Conservation (phyloP, 2,329 filamentous ascomycete genomes). For the Pseudogymnoascus sp. region DNA sequence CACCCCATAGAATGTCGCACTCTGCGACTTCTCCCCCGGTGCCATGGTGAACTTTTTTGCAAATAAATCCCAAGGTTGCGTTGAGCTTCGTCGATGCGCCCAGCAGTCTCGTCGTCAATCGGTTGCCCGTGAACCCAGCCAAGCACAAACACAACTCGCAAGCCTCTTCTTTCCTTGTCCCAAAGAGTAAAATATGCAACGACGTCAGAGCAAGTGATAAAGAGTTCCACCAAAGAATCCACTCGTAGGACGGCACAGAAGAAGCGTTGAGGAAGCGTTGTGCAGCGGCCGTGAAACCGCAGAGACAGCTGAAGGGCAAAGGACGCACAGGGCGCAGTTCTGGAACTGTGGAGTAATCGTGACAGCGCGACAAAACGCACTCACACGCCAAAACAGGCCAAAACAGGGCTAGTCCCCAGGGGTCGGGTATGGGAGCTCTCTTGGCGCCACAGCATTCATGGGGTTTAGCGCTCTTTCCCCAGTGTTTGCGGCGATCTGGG, state of each 20-base stretch:
- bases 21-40: constrained; percentile 20
- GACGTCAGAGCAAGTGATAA: background rate
- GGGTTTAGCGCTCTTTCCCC: background rate
- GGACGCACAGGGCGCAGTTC: background rate
- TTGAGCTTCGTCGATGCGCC: constrained; percentile 1
- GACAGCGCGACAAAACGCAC: constrained; percentile 9
- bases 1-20: constrained; percentile 40
- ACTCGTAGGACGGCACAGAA: background rate
- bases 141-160: background rate
- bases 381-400: background rate
- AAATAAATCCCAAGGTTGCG: constrained; percentile 3
- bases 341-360: background rate
- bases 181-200: background rate
- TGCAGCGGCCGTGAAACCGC: constrained; percentile 6
- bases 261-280: background rate
- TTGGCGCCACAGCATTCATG: background rate
- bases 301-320: constrained; percentile 2
- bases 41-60: constrained; percentile 14
- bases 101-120: background rate
- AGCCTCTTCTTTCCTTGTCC: background rate
- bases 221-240: background rate
- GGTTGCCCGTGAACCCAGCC: background rate
- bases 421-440: background rate
- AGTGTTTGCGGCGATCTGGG: background rate
- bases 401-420: constrained; percentile 2